Evolutionary conservation across 352 stramenopile species (phyloP).

Genomic region (Pythium angustatum): DNA sequence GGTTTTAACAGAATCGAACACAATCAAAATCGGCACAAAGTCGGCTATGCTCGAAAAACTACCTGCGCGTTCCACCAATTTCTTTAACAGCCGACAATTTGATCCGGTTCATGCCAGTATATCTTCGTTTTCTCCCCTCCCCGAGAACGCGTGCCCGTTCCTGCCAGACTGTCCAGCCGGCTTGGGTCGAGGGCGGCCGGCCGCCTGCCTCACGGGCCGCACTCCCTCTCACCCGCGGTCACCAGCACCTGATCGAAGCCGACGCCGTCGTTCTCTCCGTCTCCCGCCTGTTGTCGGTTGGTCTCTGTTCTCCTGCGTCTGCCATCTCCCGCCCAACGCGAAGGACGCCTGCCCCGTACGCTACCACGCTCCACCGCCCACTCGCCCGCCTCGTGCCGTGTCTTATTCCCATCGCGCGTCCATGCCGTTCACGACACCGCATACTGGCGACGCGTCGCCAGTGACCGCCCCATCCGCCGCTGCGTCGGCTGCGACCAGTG

Average conservation of each 20-base stretch:
- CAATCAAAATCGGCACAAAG: background rate
- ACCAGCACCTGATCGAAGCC: background rate
- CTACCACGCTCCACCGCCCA: too few species aligned
- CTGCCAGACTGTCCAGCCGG: too few species aligned
- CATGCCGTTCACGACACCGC: conserved; percentile 10
- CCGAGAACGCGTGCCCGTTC: too few species aligned
- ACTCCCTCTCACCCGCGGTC: conserved; percentile 19
- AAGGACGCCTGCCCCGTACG: too few species aligned
- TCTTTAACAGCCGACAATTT: too few species aligned
- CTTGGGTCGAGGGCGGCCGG: background rate
- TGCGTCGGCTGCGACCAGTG: background rate
- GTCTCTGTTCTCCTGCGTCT: background rate
- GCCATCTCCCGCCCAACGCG: too few species aligned
- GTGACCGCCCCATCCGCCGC: background rate
- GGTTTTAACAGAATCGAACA: background rate
- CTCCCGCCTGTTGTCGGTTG: background rate
- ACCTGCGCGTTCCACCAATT: too few species aligned
- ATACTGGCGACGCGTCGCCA: too few species aligned
- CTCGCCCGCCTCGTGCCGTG: too few species aligned
- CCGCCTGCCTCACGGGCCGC: conserved; percentile 25
- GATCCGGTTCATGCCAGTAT: too few species aligned
- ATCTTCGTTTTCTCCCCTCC: too few species aligned
- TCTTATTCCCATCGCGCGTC: background rate
- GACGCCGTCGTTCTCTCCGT: background rate
- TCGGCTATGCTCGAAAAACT: background rate